Conservation (phyloP, 2,329 filamentous ascomycete species). For the Phoma sp. region DNA sequence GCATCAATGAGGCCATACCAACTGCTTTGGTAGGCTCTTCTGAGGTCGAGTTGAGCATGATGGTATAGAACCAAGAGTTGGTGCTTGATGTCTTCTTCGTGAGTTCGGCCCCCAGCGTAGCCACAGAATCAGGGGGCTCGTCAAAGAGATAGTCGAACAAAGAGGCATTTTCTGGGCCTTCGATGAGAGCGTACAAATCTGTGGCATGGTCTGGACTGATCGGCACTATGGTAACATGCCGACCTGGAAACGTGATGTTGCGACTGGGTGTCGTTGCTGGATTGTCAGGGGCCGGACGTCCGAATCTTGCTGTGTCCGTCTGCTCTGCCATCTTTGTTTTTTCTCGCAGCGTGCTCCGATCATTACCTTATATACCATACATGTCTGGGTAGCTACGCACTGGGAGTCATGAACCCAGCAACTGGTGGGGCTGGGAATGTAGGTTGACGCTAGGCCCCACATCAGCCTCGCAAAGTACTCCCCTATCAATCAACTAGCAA, state of each 20-base stretch:
- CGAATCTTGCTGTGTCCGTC: background rate
- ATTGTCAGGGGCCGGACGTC: constrained; percentile 2
- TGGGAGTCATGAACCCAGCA: background rate
- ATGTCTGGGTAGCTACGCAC: background rate
- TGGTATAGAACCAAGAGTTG: constrained; percentile 23
- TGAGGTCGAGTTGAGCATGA: background rate
- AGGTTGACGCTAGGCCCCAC: background rate
- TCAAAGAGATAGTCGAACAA: constrained; percentile 25
- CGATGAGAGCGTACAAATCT: constrained; percentile 7
- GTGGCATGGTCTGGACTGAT: constrained; percentile 7
- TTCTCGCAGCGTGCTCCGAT: too few relatives aligned
- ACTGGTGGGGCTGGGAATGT: background rate
- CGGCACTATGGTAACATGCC: constrained; percentile 9
- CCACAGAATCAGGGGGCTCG: constrained; percentile 13
- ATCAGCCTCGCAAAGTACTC: background rate
- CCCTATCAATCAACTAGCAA: background rate
- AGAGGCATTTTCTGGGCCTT: constrained; percentile 3
- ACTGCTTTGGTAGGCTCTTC: constrained; percentile 4
- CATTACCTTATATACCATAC: background rate
- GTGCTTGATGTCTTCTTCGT: constrained; percentile 12
- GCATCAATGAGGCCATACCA: constrained; percentile 48
- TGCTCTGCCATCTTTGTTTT: too few relatives aligned
- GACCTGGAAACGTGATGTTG: constrained; percentile 12
- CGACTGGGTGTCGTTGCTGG: constrained; percentile 14
- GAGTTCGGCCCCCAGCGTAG: constrained; percentile 1